phyloP scores from a whole-genome alignment of 768 basidiomycete genomes.

The Thelephora ganbajun region DNA sequence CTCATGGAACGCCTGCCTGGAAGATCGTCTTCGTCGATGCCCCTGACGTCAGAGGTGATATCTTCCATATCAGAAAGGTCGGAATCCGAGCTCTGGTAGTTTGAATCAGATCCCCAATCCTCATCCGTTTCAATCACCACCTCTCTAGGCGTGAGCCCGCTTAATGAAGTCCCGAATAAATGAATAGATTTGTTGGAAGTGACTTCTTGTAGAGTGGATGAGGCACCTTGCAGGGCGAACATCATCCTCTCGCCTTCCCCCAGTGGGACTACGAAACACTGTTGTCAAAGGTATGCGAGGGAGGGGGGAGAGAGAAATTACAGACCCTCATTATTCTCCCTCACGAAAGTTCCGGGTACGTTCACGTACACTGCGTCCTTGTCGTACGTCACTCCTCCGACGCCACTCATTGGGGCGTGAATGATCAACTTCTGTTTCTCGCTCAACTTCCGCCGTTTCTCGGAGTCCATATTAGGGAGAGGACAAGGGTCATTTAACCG shows the following conservation, averaged over 20 bases:
- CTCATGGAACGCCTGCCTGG: too few relatives aligned
- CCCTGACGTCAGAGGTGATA: too few relatives aligned
- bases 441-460: slow-evolving; percentile 83
- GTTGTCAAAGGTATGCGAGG: background rate
- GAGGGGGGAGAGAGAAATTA: background rate
- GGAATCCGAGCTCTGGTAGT: background rate
- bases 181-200: slow-evolving; percentile 72
- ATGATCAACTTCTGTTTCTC: slow-evolving; percentile 89
- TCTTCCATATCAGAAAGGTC: too few relatives aligned
- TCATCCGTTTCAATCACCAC: background rate
- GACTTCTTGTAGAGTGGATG: slow-evolving; percentile 68
- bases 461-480: slow-evolving; percentile 78
- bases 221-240: slow-evolving; percentile 85
- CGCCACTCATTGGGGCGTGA: slow-evolving; percentile 98
- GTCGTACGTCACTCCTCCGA: slow-evolving; percentile 93
- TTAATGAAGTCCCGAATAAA: slow-evolving; percentile 72
- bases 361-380: slow-evolving; percentile 98
- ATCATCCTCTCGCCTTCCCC: slow-evolving; percentile 98
- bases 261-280: slow-evolving; percentile 37
- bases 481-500: slow-evolving; percentile 91
- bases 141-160: slow-evolving; percentile 28
- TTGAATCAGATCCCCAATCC: slow-evolving; percentile 8
- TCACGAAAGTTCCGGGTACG: slow-evolving; percentile 87
- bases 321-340: slow-evolving; percentile 55
- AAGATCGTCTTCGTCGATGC: too few relatives aligned